Percentiles rank a stretch among this genome's conserved stretches.
Evolutionary conservation across 106 monocot species (phyloP).

Genomic region (Cymbidium sinense): DNA sequence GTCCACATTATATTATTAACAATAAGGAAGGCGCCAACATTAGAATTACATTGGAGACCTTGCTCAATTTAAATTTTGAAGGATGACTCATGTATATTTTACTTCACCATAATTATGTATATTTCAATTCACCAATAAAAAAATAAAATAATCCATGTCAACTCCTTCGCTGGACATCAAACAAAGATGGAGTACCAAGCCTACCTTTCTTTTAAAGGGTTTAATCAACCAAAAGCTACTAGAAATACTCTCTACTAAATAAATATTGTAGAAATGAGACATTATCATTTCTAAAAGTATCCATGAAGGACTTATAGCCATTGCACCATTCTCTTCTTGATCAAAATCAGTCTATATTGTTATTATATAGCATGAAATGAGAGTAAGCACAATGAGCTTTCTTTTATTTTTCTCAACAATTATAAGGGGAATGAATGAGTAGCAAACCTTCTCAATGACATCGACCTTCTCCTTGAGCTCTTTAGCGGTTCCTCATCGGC

Average conservation of each 20-base stretch:
- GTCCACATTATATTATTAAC: neutral
- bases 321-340: neutral
- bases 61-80: neutral
- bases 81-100: too few species aligned
- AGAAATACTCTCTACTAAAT: neutral
- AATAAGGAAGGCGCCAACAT: neutral
- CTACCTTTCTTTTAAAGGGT: neutral
- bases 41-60: neutral
- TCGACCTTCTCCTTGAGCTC: conserved; percentile 55
- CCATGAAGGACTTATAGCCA: neutral
- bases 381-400: neutral
- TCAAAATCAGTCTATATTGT: too few species aligned
- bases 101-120: too few species aligned
- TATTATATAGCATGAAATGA: neutral
- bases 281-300: neutral
- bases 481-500: conserved; percentile 43
- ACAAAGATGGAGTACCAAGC: neutral
- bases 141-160: neutral
- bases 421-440: neutral
- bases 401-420: neutral
- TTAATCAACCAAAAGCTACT: neutral
- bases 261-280: neutral
- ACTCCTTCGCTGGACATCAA: neutral
- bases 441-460: conserved; percentile 44
- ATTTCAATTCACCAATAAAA: neutral